phyloP scores from a whole-genome alignment of 768 basidiomycete genomes.

The Amanita phalloides region DNA sequence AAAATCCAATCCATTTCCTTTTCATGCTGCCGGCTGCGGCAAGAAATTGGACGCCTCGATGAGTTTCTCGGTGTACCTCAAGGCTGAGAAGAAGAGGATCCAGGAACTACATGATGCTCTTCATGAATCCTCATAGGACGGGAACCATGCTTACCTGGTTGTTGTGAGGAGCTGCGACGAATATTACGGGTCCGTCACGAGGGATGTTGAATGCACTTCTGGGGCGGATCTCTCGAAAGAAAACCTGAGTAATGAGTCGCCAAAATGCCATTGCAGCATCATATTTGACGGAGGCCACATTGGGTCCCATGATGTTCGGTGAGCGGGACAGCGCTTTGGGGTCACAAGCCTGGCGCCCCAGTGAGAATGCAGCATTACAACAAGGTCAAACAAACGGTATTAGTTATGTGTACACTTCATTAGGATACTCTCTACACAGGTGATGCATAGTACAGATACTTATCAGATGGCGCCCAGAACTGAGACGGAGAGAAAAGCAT shows the following conservation, averaged over 20 bases:
- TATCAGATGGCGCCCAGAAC: constrained; percentile 7
- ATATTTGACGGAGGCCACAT: constrained; percentile 32
- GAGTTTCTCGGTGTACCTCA: constrained; percentile 78
- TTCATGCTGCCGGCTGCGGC: constrained; percentile 87
- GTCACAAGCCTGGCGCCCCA: background rate
- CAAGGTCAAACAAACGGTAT: constrained; percentile 8
- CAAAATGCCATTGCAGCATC: constrained; percentile 78
- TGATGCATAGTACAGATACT: constrained; percentile 7
- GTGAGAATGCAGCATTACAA: constrained; percentile 6
- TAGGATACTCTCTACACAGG: background rate
- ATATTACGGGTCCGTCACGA: constrained; percentile 80
- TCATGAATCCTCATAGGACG: background rate
- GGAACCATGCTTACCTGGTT: constrained; percentile 53
- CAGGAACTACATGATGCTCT: constrained; percentile 52
- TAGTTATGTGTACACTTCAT: constrained; percentile 1
- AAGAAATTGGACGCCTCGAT: constrained; percentile 74
- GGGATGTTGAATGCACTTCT: constrained; percentile 95
- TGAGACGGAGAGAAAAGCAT: constrained; percentile 4
- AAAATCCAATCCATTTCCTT: constrained; percentile 67
- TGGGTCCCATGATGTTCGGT: constrained; percentile 11
- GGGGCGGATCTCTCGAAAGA: constrained; percentile 93
- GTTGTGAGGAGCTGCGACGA: constrained; percentile 86
- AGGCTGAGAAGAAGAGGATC: constrained; percentile 80
- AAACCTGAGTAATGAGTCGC: constrained; percentile 80
- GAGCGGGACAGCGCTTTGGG: background rate